phyloP scores from a whole-genome alignment of 2,329 filamentous ascomycete species.

The Clarireedia hainanense region DNA sequence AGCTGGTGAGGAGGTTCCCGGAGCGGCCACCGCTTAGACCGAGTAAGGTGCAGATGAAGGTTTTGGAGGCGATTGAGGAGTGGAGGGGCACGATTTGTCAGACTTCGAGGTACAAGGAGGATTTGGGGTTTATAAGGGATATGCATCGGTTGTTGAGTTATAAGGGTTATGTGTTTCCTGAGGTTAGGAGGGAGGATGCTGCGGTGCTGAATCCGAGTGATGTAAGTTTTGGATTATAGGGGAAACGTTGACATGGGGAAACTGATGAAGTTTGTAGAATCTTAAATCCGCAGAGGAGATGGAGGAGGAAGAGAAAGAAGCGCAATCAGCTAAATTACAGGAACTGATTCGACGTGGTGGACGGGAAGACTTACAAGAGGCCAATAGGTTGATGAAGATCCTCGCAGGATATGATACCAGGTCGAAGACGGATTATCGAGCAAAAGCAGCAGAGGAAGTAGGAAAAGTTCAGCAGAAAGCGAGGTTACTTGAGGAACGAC shows the following conservation, averaged over 20 bases:
- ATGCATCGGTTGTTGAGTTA: conserved; percentile 95
- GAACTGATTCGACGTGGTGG: conserved; percentile 89
- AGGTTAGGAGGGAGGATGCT: conserved; percentile 86
- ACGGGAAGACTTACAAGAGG: conserved; percentile 90
- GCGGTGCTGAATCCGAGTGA: conserved; percentile 95
- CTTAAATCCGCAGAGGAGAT: conserved; percentile 96
- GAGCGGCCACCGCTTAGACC: conserved; percentile 83
- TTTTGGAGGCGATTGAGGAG: conserved; percentile 94
- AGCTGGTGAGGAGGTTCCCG: conserved; percentile 91
- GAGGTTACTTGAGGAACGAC: conserved; percentile 80
- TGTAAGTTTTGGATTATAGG: conserved; percentile 48
- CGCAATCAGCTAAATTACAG: conserved; percentile 96
- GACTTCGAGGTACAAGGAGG: conserved; percentile 95
- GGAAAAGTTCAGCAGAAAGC: conserved; percentile 94
- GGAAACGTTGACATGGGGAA: not conserved
- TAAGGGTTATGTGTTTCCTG: conserved; percentile 94
- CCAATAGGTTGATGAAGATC: conserved; percentile 96
- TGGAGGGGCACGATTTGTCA: conserved; percentile 98
- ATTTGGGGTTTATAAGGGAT: conserved; percentile 90
- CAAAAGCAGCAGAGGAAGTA: conserved; percentile 94
- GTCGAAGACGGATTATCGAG: conserved; percentile 94
- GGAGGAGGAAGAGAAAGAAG: conserved; percentile 92
- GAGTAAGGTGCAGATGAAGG: conserved; percentile 81
- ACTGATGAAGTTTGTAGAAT: conserved; percentile 50
- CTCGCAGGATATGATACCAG: conserved; percentile 97